phyloP scores from a whole-genome alignment of 805 yeast genomes.

The Monosporozyma unispora region DNA sequence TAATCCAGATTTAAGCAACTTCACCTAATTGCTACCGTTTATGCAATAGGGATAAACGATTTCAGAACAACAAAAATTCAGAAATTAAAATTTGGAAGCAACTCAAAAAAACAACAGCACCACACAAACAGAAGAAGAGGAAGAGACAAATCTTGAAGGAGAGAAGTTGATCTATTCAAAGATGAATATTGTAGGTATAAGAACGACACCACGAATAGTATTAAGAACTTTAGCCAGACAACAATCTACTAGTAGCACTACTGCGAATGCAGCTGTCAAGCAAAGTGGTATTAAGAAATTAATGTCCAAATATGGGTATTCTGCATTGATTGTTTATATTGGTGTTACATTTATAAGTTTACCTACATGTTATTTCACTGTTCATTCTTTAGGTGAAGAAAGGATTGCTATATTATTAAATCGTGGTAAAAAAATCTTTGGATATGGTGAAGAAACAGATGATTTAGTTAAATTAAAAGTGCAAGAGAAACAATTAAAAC shows the following conservation, averaged over 20 bases:
- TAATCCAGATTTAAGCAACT: too few relatives aligned
- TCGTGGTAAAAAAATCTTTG: conserved; percentile 49
- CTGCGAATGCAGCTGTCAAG: not conserved
- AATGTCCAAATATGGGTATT: conserved; percentile 80
- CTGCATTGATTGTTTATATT: conserved; percentile 80
- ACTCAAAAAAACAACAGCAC: too few relatives aligned
- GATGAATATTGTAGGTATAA: not conserved
- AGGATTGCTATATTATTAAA: conserved; percentile 61
- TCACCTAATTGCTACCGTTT: too few relatives aligned
- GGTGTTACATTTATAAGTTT: conserved; percentile 66
- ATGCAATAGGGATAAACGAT: too few relatives aligned
- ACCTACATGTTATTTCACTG: conserved; percentile 73
- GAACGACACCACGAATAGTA: not conserved
- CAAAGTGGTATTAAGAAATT: conserved; percentile 43
- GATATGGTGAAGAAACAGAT: conserved; percentile 45
- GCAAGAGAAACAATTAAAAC: conserved; percentile 29
- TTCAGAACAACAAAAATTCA: too few relatives aligned
- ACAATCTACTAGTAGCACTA: not conserved
- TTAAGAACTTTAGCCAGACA: too few relatives aligned
- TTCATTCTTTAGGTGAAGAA: conserved; percentile 83
- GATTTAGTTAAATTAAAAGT: conserved; percentile 25
- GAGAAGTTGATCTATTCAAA: too few relatives aligned
- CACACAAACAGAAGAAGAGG: too few relatives aligned
- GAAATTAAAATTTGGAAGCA: too few relatives aligned
- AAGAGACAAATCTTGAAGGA: too few relatives aligned